Base-by-base conservation (phyloP, 2,329 filamentous ascomycete genomes). In the Penicillium brevicompactum region DNA sequence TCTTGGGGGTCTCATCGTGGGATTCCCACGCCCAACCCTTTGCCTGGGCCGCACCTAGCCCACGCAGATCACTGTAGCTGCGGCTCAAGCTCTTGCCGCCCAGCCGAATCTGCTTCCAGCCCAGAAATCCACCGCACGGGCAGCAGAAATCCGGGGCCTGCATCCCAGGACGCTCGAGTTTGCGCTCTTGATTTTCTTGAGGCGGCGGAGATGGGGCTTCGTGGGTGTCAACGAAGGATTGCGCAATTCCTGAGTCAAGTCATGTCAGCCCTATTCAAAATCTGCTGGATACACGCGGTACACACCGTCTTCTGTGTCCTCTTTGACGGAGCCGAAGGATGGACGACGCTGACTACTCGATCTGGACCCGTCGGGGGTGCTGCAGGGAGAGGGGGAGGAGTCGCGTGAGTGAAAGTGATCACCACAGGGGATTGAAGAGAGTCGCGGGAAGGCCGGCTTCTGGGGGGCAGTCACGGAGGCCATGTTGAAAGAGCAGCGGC, bases 51-150 rank as follows among this genome's bases (percentile, higher is more conserved):
- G 59, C 66, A 16, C 72, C 69, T 42, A 76, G 60, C 5, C 66
- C 57, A 30, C 74, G 73, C 5, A 77, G 68, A 58, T 77, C 75
- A 37, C 75, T 70, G 63, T 74, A 78, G 63, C 76, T 79, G 64
- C 72, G 73, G 61, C 76, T 78, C 52, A 75, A 63, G 50, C 72
- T 71, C 57, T 73, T 74, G 22, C 76, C 76, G n/a, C 74, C 70
- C 30, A 76, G 62, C 27, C 72, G 71, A 55, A 77, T 77, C 62
- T 76, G 74, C 61, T 78, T 78, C 76, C 75, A 77, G 38, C 74
- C 75, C 42, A 74, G 61, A 53, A 77, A 77, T 27, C 74, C 74
- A 46, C 76, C 76, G 55, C 76, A 79, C 9, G 75, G 75, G 62
- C 76, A 78, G 66, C 75, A 79, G 54, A 78, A 78, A 44, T 76